Conservation (phyloP, 768 basidiomycete species). For the Mycena capillaripes region DNA sequence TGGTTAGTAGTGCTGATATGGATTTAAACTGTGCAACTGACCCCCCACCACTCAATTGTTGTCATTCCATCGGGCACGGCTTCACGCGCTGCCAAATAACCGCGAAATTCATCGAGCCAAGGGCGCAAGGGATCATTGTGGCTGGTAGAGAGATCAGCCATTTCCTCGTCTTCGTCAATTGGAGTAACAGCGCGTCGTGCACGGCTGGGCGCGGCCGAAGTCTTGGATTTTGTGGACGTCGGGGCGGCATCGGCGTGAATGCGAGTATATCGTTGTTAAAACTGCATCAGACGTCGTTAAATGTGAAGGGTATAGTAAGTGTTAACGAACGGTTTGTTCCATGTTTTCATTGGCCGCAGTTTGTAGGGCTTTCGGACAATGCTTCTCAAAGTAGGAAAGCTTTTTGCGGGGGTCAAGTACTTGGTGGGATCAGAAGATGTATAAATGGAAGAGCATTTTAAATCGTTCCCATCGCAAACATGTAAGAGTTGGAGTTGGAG, state of each 20-base stretch:
- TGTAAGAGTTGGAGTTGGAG: too few species aligned
- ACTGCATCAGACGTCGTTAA: neutral
- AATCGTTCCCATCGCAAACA: too few species aligned
- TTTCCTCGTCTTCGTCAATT: neutral
- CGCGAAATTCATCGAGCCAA: neutral
- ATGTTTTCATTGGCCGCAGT: conserved; percentile 25
- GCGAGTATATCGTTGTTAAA: conserved; percentile 1
- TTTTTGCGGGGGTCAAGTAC: too few species aligned
- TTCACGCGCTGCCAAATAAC: neutral
- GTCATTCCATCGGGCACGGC: neutral
- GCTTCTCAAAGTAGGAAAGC: conserved; percentile 8
- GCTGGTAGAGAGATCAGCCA: neutral
- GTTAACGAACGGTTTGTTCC: conserved; percentile 40
- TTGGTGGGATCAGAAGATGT: too few species aligned
- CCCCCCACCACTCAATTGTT: too few species aligned
- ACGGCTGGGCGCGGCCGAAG: neutral
- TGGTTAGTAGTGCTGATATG: too few species aligned
- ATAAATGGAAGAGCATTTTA: too few species aligned
- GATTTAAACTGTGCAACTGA: neutral
- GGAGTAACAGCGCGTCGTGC: neutral
- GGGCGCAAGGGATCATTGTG: neutral
- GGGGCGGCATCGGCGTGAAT: neutral
- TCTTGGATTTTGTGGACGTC: neutral
- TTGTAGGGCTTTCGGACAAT: conserved; percentile 42
- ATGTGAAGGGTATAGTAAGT: too few species aligned